These are phyloP conservation scores for Backusella morwellensis DNA, from an alignment of 192 early-diverging fungal species.

Conservation along the genomic window DNA sequence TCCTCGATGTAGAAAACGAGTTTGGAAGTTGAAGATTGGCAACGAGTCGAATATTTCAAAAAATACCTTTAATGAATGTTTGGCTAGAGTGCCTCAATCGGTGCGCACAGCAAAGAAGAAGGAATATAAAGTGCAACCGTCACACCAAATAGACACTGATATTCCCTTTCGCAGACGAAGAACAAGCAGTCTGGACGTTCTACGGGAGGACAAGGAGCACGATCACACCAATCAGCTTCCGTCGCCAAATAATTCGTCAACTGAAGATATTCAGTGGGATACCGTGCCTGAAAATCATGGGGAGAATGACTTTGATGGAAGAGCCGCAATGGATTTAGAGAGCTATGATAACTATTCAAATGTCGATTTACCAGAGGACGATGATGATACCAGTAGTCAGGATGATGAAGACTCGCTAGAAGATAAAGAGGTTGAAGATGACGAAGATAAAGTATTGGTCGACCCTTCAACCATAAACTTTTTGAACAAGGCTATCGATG, in stretches of 20 bases:
- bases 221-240: neutral
- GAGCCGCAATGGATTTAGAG: slow-evolving; percentile 2
- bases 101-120: neutral
- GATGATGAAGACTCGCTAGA: slow-evolving; percentile 2
- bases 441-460: slow-evolving; percentile 4
- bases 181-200: slow-evolving; percentile 33
- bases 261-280: neutral
- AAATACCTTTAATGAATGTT: slow-evolving; percentile 23
- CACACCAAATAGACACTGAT: neutral
- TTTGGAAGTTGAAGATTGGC: slow-evolving; percentile 40
- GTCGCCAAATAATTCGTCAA: neutral
- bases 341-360: slow-evolving; percentile 13
- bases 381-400: slow-evolving; percentile 6
- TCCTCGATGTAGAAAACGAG: slow-evolving; percentile 37
- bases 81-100: slow-evolving; percentile 15
- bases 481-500: slow-evolving; percentile 31
- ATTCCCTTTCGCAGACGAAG: slow-evolving; percentile 8
- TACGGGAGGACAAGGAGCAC: slow-evolving; percentile 12
- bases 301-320: neutral
- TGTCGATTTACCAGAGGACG: neutral
- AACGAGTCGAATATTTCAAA: slow-evolving; percentile 32
- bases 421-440: slow-evolving; percentile 10
- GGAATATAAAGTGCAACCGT: neutral
- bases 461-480: slow-evolving; percentile 15
- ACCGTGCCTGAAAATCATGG: neutral